phyloP scores from a whole-genome alignment of 2,329 filamentous ascomycete species.

The Clonostachys byssicola region DNA sequence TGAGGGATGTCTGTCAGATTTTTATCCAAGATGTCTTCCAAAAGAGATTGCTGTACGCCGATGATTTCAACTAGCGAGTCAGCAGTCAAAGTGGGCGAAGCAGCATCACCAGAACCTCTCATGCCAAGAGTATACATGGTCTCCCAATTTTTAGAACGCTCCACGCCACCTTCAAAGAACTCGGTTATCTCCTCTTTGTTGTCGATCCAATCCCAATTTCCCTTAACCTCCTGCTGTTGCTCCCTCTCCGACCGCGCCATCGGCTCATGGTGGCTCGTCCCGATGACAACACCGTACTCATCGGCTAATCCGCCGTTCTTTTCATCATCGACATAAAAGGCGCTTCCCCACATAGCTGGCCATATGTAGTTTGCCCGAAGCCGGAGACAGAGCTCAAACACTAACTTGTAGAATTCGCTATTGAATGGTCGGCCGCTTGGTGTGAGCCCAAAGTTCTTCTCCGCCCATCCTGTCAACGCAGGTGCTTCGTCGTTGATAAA shows the following conservation, averaged over 20 bases:
- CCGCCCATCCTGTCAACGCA: slow-evolving; percentile 61
- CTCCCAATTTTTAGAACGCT: not conserved
- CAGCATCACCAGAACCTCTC: slow-evolving; percentile 66
- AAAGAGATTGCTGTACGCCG: slow-evolving; percentile 51
- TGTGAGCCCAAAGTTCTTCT: slow-evolving; percentile 3
- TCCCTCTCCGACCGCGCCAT: slow-evolving; percentile 51
- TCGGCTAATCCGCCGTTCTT: slow-evolving; percentile 50
- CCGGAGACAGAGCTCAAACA: slow-evolving; percentile 56
- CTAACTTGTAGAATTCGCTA: slow-evolving; percentile 47
- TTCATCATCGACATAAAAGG: slow-evolving; percentile 55
- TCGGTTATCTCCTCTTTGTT: not conserved
- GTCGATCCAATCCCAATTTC: slow-evolving; percentile 47
- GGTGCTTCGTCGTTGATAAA: slow-evolving; percentile 70
- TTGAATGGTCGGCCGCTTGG: slow-evolving; percentile 8
- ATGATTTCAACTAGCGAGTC: slow-evolving; percentile 53
- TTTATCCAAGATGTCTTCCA: slow-evolving; percentile 43
- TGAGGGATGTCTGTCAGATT: slow-evolving; percentile 50
- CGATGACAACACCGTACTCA: slow-evolving; percentile 56
- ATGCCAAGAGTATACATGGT: slow-evolving; percentile 63
- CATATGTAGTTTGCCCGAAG: slow-evolving; percentile 56
- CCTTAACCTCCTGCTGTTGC: slow-evolving; percentile 27
- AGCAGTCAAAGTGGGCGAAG: slow-evolving; percentile 47
- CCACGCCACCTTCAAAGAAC: slow-evolving; percentile 1
- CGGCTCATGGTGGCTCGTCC: slow-evolving; percentile 58
- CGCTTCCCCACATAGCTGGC: slow-evolving; percentile 52